These are phyloP conservation scores for Dictyostelium capitatum DNA, from an alignment of 78 protist species.

Conservation along the genomic window DNA sequence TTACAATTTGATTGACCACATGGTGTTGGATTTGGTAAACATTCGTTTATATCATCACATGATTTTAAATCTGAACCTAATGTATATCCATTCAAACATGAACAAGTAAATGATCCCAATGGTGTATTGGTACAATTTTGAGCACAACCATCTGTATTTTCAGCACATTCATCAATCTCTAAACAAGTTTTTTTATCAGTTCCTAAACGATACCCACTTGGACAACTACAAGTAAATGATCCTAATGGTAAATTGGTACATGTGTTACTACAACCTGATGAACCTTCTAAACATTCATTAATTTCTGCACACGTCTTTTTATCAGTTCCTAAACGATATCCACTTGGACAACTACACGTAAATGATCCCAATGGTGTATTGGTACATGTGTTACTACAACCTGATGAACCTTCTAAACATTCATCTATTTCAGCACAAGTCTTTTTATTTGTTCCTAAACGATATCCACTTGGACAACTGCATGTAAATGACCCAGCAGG, in stretches of 20 bases:
- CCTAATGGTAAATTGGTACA: neutral
- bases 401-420: neutral
- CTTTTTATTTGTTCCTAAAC: neutral
- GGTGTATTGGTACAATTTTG: neutral
- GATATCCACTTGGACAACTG: neutral
- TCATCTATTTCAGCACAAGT: neutral
- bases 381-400: neutral
- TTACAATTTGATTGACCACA: neutral
- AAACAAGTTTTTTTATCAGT: neutral
- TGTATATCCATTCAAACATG: neutral
- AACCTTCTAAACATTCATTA: neutral
- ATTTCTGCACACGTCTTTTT: neutral
- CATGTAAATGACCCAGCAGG: neutral
- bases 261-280: neutral
- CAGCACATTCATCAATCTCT: constrained; percentile 4
- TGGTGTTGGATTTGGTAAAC: neutral
- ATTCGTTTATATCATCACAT: constrained; percentile 1
- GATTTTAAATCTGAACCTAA: neutral
- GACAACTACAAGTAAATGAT: neutral
- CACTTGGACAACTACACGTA: neutral
- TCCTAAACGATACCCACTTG: neutral
- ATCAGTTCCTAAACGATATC: neutral
- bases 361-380: neutral
- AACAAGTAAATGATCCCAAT: neutral
- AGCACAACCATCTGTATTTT: neutral